Evolutionary conservation across 2,329 filamentous ascomycete genomes (phyloP).

Genomic region (Penicillium concentricum): DNA sequence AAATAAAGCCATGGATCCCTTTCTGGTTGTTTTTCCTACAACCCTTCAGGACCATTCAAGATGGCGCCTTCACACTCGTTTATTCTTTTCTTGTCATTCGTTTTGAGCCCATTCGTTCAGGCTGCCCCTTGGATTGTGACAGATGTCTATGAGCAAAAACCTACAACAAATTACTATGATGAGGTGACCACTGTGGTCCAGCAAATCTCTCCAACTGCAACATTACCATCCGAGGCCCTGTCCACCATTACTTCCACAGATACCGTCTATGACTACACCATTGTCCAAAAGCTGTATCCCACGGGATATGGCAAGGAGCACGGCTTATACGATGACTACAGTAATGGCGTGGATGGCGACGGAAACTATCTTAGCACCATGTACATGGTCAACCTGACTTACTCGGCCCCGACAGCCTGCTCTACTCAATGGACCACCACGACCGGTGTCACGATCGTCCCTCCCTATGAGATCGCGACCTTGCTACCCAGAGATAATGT

Average conservation of each 20-base stretch:
- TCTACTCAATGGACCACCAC: slow-evolving; percentile 29
- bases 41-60: background rate
- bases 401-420: slow-evolving; percentile 29
- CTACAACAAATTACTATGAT: slow-evolving; percentile 10
- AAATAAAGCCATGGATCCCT: slow-evolving; percentile 2
- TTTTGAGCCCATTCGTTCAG: slow-evolving; percentile 19
- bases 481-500: slow-evolving; percentile 23
- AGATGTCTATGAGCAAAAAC: slow-evolving; percentile 23
- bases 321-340: background rate
- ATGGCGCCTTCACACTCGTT: slow-evolving; percentile 30
- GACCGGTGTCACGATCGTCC: slow-evolving; percentile 19
- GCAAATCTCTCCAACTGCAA: slow-evolving; percentile 24
- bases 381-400: slow-evolving; percentile 30
- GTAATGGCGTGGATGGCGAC: slow-evolving; percentile 1
- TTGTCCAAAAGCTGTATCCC: slow-evolving; percentile 30
- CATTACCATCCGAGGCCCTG: slow-evolving; percentile 23
- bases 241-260: slow-evolving; percentile 26
- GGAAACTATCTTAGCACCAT: slow-evolving; percentile 15
- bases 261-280: slow-evolving; percentile 19
- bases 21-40: background rate
- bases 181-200: slow-evolving; percentile 13
- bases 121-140: slow-evolving; percentile 35
- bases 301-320: slow-evolving; percentile 19
- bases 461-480: slow-evolving; percentile 14
- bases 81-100: slow-evolving; percentile 20